Base-by-base conservation (phyloP, 495 filamentous ascomycete species). In the Schizothecium vesticola region DNA sequence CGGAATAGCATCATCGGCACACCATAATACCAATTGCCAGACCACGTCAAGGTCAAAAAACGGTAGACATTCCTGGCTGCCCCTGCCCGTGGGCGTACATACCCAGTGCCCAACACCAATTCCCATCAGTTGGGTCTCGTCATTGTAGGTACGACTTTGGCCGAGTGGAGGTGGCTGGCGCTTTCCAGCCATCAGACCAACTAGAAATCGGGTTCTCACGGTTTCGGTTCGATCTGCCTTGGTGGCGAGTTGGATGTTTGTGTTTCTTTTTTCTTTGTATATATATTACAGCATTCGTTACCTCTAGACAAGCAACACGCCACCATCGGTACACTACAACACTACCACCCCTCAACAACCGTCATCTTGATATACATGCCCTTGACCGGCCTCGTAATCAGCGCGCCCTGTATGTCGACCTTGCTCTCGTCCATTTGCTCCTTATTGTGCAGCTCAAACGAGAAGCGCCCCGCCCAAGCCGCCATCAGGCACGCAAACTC, bases 401-500 rank as follows among this genome's bases (percentile, higher is more conserved):
- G 79, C 8, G 83, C 83, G 1, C 84, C 77, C 67, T 85, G 85
- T 24, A 91, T 80, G 11, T 82, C 70, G n/a, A 93, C 64, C 67
- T 89, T 85, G 26, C 76, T 80, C 77, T 86, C 83, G 66, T 84
- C 82, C 73, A 67, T 64, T 71, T 80, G 77, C 67, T 88, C 80
- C 61, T 84, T 81, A 69, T 91, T 83, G 58, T 84, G 76, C 43
- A 92, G 70, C 77, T 86, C 84, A 71, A 92, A 86, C 70, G 89
- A 82, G 71, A 89, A 96, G 56, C 85, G 82, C 16, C 92, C 92
- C 22, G 94, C 87, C 79, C 88, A 84, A 3, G 86, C 84, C 63
- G 92, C 94, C 61, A 99, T 68, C 70, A 97, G 78, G 73, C 88
- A 92, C 9, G 90, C 91, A 76, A 96, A 91, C 82, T 97, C 95